A percentile compares a stretch with the other conserved stretches of the same genome.
These are phyloP conservation scores for Phialemoniopsis sp. DNA, from an alignment of 2,329 filamentous ascomycete species.

Conservation along the genomic window DNA sequence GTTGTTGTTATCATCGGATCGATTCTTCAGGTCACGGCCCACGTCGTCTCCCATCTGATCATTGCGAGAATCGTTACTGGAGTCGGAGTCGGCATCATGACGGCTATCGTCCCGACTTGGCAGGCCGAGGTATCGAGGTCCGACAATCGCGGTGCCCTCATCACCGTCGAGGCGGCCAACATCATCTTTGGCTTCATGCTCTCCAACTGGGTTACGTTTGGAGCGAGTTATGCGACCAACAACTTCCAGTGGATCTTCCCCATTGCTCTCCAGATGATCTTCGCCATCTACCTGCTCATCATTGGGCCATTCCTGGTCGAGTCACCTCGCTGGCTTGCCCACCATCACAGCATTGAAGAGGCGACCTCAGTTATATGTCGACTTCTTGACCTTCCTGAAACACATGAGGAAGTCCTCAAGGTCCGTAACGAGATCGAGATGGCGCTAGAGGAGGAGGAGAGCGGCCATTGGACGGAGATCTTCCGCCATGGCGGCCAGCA, in stretches of 20 bases:
- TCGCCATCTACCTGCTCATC: slow-evolving; percentile 21
- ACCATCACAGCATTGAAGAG: slow-evolving; percentile 25
- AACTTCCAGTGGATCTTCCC: slow-evolving; percentile 35
- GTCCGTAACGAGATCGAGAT: neutral
- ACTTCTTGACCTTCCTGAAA: slow-evolving; percentile 1
- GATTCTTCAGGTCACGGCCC: slow-evolving; percentile 27
- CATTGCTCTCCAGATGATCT: slow-evolving; percentile 37
- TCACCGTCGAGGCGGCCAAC: slow-evolving; percentile 24
- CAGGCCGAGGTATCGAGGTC: slow-evolving; percentile 29
- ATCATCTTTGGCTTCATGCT: slow-evolving; percentile 25
- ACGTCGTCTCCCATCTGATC: slow-evolving; percentile 33
- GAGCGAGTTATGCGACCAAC: slow-evolving; percentile 20
- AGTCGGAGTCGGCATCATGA: slow-evolving; percentile 39
- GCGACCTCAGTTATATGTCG: slow-evolving; percentile 8
- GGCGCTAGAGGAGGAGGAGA: neutral
- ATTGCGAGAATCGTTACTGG: slow-evolving; percentile 27
- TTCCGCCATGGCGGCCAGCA: slow-evolving; percentile 5
- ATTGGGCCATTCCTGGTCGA: slow-evolving; percentile 34
- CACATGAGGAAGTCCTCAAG: slow-evolving; percentile 1
- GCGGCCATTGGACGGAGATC: slow-evolving; percentile 1
- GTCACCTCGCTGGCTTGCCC: slow-evolving; percentile 38
- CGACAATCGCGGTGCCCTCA: slow-evolving; percentile 22
- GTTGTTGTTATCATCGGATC: slow-evolving; percentile 26
- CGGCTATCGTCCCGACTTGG: slow-evolving; percentile 30
- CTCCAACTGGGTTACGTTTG: slow-evolving; percentile 34